Evolutionary conservation across 208 protist species (phyloP).

Genomic region (Crithidia brevicula): DNA sequence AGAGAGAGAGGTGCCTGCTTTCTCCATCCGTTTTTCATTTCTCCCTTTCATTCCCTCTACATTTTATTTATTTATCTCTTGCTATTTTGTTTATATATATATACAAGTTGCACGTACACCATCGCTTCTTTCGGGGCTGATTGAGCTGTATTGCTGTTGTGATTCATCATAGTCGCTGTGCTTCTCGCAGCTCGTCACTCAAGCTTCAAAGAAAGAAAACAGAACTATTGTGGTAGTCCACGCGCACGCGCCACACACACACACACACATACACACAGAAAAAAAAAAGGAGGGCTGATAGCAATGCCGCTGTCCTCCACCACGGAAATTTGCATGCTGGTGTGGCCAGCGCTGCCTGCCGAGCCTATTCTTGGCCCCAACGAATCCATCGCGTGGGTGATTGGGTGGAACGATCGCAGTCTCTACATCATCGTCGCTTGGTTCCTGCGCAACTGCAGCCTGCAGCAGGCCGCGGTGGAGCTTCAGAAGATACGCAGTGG

Average conservation of each 20-base stretch:
- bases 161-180: too few species aligned
- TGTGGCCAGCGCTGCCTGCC: constrained; percentile 62
- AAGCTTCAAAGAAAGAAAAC: not conserved
- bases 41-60: too few species aligned
- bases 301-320: constrained; percentile 34
- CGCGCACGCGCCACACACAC: too few species aligned
- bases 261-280: not conserved
- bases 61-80: too few species aligned
- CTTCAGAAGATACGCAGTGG: constrained; percentile 41
- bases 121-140: not conserved
- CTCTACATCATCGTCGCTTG: constrained; percentile 72
- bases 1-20: too few species aligned
- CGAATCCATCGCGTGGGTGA: constrained; percentile 58
- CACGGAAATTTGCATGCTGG: constrained; percentile 73
- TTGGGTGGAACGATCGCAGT: constrained; percentile 84
- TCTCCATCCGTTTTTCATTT: too few species aligned
- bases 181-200: too few species aligned
- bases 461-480: constrained; percentile 40
- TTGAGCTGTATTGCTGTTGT: too few species aligned
- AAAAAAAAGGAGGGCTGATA: not conserved
- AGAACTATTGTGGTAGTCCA: too few species aligned
- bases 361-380: constrained; percentile 18
- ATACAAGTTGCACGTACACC: too few species aligned
- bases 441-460: constrained; percentile 45
- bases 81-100: too few species aligned